Evolutionary conservation across 2,329 filamentous ascomycete species (phyloP), one percentile per base, ranked within the genome.

Genomic region (Fusarium avenaceum): DNA sequence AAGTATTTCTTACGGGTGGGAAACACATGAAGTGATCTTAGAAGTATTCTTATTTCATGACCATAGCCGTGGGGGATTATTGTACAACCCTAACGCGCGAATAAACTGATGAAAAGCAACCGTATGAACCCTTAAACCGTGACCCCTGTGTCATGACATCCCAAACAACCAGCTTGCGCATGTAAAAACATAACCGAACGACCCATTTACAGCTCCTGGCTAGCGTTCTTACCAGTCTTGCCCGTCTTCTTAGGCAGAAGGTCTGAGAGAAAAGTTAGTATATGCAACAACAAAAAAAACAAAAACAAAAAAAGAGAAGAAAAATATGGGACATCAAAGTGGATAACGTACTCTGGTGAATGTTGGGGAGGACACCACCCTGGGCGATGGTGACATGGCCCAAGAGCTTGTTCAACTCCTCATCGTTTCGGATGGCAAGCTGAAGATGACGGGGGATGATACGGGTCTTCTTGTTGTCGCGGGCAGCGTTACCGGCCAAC

Each of bases 391-490:
- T 97, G 83, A 97, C 94, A 81, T 97, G 93, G 61, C 94, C 94
- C 72, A 97, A 88, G 69, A 97, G 91, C 89, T 97, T 98, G 92
- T 98, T 97, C 92, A 98, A 83, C 85, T 99, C 96, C 89, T 98
- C 95, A 83, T 98, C 95, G 86, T 97, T 97, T 79, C 96, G 91
- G 87, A 99, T 99, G 84, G 96, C 96, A 76, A 99, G 93, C 87
- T 99, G 96, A 47, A 99, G 90, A 84, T 99, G 96, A 84, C 96
- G 94, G 72, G 96, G 96, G 67, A 98, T 99, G 86, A 99, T 99
- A 92, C 96, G 94, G 72, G 95, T 99, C 92, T 98, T 98, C 93
- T 99, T 99, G 91, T 98, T 97, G 86, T 99, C 96, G 77, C 96
- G 95, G 71, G 96, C 96, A 77, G 96, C 96, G 83, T 99, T 99